Conservation (phyloP, 1,139 yeast species). For the Taphrina wiesneri region DNA sequence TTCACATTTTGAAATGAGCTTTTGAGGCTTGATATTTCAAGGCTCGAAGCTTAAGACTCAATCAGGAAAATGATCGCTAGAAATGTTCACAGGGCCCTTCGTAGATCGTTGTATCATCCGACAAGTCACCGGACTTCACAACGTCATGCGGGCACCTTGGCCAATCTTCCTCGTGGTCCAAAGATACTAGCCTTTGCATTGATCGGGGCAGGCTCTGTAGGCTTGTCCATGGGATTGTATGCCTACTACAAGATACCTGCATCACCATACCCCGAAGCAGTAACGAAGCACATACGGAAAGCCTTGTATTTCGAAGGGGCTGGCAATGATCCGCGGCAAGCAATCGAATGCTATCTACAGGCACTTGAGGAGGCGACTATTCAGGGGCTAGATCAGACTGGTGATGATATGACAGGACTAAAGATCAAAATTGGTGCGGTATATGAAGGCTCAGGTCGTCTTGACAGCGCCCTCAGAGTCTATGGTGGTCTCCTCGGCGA, state of each 20-base stretch:
- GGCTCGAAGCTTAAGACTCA: too few relatives aligned
- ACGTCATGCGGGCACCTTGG: constrained; percentile 9
- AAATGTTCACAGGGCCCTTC: not conserved
- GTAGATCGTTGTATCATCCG: not conserved
- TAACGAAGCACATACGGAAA: constrained; percentile 24
- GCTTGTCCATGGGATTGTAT: constrained; percentile 19
- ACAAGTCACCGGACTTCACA: not conserved
- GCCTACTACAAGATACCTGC: constrained; percentile 10
- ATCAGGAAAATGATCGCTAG: not conserved
- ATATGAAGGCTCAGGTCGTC: constrained; percentile 20
- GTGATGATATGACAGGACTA: constrained; percentile 28
- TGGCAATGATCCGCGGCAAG: constrained; percentile 24
- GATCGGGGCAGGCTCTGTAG: constrained; percentile 18
- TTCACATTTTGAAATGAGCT: too few relatives aligned
- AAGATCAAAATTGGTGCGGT: constrained; percentile 31
- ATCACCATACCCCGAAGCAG: constrained; percentile 29
- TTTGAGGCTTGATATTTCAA: too few relatives aligned
- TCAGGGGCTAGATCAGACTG: constrained; percentile 23
- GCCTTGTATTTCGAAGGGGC: constrained; percentile 30
- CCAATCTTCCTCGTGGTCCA: constrained; percentile 23
- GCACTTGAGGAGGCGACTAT: constrained; percentile 29
- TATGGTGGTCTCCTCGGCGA: constrained; percentile 22
- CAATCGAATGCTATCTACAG: constrained; percentile 20
- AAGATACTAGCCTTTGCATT: constrained; percentile 10
- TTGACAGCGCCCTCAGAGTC: constrained; percentile 27